phyloP scores from a whole-genome alignment of 139 green algal genomes.

The Monoraphidium neglectum region DNA sequence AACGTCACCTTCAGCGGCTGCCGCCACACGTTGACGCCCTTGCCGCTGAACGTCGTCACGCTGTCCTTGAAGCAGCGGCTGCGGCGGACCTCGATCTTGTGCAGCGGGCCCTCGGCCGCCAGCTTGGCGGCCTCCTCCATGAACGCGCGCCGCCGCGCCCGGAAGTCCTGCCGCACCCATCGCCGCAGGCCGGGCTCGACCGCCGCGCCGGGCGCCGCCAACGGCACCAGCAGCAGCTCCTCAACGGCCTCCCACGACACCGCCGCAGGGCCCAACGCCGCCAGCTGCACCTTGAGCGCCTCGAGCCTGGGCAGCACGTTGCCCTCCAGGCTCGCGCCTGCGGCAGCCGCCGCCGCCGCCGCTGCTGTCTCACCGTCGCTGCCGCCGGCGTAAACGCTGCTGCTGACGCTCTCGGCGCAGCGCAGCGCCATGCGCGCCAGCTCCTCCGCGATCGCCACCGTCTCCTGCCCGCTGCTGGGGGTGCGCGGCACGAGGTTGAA shows the following conservation, averaged over 20 bases:
- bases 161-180: conserved; percentile 67
- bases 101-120: conserved; percentile 52
- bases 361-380: too few species aligned
- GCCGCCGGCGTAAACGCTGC: neutral
- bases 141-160: conserved; percentile 57
- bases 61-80: conserved; percentile 55
- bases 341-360: conserved; percentile 13
- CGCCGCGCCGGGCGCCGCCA: conserved; percentile 30
- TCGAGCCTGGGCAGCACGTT: conserved; percentile 56
- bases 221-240: conserved; percentile 62
- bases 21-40: conserved; percentile 49
- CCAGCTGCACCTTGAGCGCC: conserved; percentile 35
- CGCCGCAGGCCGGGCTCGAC: conserved; percentile 34
- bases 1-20: conserved; percentile 58
- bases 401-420: conserved; percentile 29
- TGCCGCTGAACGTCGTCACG: conserved; percentile 40
- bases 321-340: conserved; percentile 33
- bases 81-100: conserved; percentile 61
- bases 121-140: conserved; percentile 66
- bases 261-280: conserved; percentile 33
- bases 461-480: conserved; percentile 4
- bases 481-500: conserved; percentile 46
- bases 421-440: conserved; percentile 46
- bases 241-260: conserved; percentile 66
- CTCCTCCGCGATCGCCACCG: conserved; percentile 18